Conservation (phyloP, 106 monocot genomes). For the Allium fistulosum region DNA sequence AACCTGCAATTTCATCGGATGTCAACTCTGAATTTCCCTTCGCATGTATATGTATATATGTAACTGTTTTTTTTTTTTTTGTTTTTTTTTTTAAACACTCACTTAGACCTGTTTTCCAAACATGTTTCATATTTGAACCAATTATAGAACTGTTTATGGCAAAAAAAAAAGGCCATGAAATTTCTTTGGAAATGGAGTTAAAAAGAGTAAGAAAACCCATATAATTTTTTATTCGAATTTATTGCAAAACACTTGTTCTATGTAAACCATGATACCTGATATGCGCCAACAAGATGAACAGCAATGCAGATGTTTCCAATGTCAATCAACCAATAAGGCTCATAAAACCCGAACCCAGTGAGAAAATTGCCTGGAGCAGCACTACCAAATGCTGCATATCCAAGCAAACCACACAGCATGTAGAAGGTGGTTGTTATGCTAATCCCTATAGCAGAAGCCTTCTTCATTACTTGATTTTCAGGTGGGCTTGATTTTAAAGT, state of each 20-base stretch:
- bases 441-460: constrained; percentile 35
- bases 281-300: constrained; percentile 73
- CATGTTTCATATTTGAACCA: too few species aligned
- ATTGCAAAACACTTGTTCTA: neutral
- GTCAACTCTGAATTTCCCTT: neutral
- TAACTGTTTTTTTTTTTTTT: neutral
- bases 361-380: constrained; percentile 68
- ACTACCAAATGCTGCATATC: constrained; percentile 77
- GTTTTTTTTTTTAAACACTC: neutral
- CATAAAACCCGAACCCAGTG: constrained; percentile 86
- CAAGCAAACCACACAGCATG: constrained; percentile 74
- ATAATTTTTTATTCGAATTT: neutral
- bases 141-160: neutral
- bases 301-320: constrained; percentile 56
- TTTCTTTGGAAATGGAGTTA: too few species aligned
- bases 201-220: too few species aligned
- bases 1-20: constrained; percentile 4
- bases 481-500: constrained; percentile 59
- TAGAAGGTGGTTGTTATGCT: constrained; percentile 60
- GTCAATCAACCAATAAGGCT: constrained; percentile 63
- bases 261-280: constrained; percentile 32
- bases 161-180: neutral
- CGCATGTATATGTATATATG: neutral
- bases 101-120: too few species aligned
- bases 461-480: constrained; percentile 63